Base-by-base conservation (phyloP, 306 rosid genomes). In the Acacia acuminata region DNA sequence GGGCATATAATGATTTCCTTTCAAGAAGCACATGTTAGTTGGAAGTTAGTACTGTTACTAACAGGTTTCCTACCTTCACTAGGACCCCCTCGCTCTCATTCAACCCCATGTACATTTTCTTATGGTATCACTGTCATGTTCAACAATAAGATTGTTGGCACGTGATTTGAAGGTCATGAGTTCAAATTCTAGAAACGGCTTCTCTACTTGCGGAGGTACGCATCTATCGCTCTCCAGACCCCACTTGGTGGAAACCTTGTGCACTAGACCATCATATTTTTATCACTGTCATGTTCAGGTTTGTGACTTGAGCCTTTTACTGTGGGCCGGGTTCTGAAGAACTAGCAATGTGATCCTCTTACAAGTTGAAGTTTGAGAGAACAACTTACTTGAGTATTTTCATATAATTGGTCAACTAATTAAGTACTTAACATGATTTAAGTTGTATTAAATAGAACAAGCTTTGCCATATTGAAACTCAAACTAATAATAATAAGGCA, bases 1-100 rank as follows among this genome's bases (percentile, higher is more conserved):
- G 47, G 81, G 82, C 34, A 38, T 38, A 38, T 58, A 65, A 76
- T 88, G 56, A 88, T 80, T 86, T 78, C 77, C 81, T 68, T 60
- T 5, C 32, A 65, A 73, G 82, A 85, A 88, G 69, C 87, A 85
- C 34, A 85, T 42, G 73, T 75, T 82, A 77, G 90, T 82, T 88
- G 79, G 85, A 82, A 76, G 83, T 85, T 85, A 81, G 83, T 75
- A 60, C 71, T 79, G 42, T 63, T 79, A 45, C 60, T 55, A 77
- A 76, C 83, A 77, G 47, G 36, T 65, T 64, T 10, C 81, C 71
- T 45, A 77, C 67, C 48, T 19, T 60, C 70, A 73, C 75, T 47
- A 80, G 44, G 76, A 83, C 51, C 74, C 74, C 30, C 40, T 66
- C 75, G 71, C 79, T 34, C 69, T 55, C 60, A 63, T 77, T 58